These are phyloP conservation scores for Pichia thaimueangensis DNA, from an alignment of 805 yeast genomes.

Conservation along the genomic window DNA sequence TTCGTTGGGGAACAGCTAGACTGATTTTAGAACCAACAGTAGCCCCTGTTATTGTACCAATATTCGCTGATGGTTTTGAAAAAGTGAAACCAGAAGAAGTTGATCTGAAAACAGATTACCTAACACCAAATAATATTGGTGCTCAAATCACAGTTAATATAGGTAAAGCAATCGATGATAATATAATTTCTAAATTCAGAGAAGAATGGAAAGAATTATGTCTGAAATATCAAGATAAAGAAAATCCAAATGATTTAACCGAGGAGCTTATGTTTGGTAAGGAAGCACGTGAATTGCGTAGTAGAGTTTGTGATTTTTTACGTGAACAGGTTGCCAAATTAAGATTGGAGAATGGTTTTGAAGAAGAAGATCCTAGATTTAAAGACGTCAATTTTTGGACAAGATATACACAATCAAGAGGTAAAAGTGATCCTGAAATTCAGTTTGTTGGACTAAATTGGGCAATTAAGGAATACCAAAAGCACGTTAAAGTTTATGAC, in stretches of 20 bases:
- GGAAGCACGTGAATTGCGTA: conserved; percentile 61
- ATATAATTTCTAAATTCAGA: conserved; percentile 53
- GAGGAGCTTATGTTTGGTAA: conserved; percentile 56
- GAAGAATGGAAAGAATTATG: conserved; percentile 63
- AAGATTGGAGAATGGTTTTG: conserved; percentile 36
- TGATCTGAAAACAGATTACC: conserved; percentile 40
- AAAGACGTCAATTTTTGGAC: conserved; percentile 71
- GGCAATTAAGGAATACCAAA: conserved; percentile 71
- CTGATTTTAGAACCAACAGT: conserved; percentile 73
- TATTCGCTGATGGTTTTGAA: conserved; percentile 81
- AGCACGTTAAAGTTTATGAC: conserved; percentile 28
- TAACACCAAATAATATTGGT: conserved; percentile 53
- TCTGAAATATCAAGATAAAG: conserved; percentile 43
- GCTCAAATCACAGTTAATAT: conserved; percentile 61
- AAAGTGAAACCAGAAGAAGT: conserved; percentile 75
- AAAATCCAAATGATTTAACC: conserved; percentile 52
- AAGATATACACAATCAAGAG: conserved; percentile 55
- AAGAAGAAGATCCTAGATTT: conserved; percentile 64
- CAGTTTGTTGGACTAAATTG: conserved; percentile 73
- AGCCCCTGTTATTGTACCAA: conserved; percentile 83
- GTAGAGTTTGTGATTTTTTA: conserved; percentile 60
- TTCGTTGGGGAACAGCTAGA: conserved; percentile 93
- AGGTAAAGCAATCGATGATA: conserved; percentile 66
- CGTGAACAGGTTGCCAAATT: conserved; percentile 53
- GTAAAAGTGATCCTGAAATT: conserved; percentile 60